Conservation (phyloP, 257 asterid genomes). For the Rehmannia glutinosa region DNA sequence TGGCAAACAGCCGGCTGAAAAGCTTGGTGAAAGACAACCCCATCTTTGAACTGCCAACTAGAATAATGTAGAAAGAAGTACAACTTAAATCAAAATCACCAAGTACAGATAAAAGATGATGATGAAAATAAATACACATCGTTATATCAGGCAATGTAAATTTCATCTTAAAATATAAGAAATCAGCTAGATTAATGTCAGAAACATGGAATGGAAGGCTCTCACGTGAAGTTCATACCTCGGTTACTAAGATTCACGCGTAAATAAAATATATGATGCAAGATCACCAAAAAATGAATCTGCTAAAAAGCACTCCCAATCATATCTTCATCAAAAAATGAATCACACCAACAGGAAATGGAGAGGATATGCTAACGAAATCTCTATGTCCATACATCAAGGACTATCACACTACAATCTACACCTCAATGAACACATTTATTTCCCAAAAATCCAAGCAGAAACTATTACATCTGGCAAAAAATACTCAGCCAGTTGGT, state of each 20-base stretch:
- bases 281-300: neutral
- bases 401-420: neutral
- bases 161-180: neutral
- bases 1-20: conserved; percentile 64
- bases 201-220: no score
- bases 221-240: no score
- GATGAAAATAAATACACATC: no score
- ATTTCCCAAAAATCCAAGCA: neutral
- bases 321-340: no score
- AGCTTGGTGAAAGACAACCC: conserved; percentile 65
- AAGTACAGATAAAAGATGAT: neutral
- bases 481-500: neutral
- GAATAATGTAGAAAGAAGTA: neutral
- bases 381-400: neutral
- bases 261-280: no score
- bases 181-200: no score
- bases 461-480: neutral
- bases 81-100: neutral
- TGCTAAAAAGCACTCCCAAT: neutral
- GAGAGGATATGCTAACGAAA: no score
- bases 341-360: no score
- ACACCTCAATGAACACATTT: neutral
- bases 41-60: conserved; percentile 22
- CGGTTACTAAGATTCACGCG: no score
- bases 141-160: neutral